Conservation (phyloP, 441 rosid species). For the Bruguiera hainesii region DNA sequence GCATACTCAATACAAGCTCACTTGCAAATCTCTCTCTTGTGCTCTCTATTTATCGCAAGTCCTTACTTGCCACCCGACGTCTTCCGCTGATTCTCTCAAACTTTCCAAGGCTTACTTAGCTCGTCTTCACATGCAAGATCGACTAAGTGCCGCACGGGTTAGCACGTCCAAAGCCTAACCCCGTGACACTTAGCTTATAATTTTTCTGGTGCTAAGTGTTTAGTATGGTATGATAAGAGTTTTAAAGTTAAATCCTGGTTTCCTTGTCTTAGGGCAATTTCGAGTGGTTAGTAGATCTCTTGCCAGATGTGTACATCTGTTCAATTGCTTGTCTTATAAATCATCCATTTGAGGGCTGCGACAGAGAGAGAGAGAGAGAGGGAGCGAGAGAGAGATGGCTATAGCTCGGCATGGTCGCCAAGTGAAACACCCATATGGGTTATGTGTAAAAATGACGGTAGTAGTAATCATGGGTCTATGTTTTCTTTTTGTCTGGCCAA, state of each 20-base stretch:
- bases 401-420: constrained; percentile 63
- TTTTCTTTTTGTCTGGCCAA: constrained; percentile 72
- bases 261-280: constrained; percentile 6
- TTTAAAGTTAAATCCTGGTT: neutral
- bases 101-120: too few species aligned
- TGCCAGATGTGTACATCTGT: constrained; percentile 8
- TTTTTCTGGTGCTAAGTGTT: neutral
- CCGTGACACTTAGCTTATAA: neutral
- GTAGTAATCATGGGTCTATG: constrained; percentile 75
- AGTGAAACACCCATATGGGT: constrained; percentile 69
- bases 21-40: too few species aligned
- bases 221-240: neutral
- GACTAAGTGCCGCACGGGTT: too few species aligned
- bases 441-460: constrained; percentile 65
- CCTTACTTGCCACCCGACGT: too few species aligned
- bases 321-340: constrained; percentile 4
- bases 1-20: too few species aligned
- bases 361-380: neutral
- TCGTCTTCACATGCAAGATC: too few species aligned
- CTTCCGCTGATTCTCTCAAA: too few species aligned
- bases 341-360: neutral
- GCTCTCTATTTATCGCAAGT: too few species aligned
- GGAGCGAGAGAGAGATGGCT: constrained; percentile 34
- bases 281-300: neutral
- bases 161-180: too few species aligned